These are phyloP conservation scores for Acer campestre DNA, from an alignment of 345 rosid species.

Conservation along the genomic window DNA sequence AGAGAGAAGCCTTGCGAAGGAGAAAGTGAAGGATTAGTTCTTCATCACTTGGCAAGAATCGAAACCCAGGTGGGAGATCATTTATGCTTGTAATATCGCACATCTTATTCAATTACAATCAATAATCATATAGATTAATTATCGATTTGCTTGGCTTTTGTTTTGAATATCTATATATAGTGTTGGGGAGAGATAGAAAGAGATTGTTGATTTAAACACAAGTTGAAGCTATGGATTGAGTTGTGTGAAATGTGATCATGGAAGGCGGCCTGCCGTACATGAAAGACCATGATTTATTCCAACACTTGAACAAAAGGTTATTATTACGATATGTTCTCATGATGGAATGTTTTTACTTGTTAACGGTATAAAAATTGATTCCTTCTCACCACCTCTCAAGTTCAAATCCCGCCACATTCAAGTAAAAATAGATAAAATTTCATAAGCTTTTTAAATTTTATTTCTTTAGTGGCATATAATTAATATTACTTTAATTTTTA, in stretches of 20 bases:
- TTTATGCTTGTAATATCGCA: conserved; percentile 19
- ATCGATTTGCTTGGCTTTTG: neutral
- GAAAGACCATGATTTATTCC: neutral
- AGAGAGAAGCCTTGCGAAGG: conserved; percentile 29
- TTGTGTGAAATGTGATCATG: neutral
- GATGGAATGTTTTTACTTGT: too few species aligned
- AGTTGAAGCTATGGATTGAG: neutral
- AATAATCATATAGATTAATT: too few species aligned
- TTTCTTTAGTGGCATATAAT: too few species aligned
- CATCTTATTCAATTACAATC: conserved; percentile 2
- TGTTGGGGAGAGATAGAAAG: neutral
- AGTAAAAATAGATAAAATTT: too few species aligned
- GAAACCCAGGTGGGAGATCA: conserved; percentile 50
- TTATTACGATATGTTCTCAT: neutral
- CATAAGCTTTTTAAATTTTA: too few species aligned
- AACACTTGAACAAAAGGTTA: neutral
- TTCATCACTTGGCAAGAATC: conserved; percentile 48
- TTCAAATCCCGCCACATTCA: too few species aligned
- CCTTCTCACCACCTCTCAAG: too few species aligned
- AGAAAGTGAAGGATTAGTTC: conserved; percentile 56
- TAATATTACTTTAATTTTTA: too few species aligned
- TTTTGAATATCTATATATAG: neutral
- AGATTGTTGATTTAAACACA: neutral
- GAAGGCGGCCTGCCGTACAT: conserved; percentile 4
- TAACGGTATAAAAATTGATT: too few species aligned